phyloP scores from a whole-genome alignment of 768 basidiomycete genomes.

The Naganishia randhawae region DNA sequence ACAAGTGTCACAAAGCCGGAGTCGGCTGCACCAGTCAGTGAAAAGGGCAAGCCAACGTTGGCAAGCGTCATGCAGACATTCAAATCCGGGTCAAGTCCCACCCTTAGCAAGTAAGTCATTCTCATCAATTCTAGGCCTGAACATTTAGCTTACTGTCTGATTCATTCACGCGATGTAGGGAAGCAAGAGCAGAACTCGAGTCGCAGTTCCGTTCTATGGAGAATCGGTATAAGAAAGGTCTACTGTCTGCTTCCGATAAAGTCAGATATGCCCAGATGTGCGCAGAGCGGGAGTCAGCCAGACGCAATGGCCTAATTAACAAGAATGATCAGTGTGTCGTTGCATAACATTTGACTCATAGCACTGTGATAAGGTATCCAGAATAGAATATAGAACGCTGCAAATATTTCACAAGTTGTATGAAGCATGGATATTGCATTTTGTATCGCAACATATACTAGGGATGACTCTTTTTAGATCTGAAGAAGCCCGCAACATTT shows the following conservation, averaged over 20 bases:
- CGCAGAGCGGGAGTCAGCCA: slow-evolving; percentile 25
- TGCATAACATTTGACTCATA: background rate
- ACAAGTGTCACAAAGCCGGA: background rate
- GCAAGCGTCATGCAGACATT: slow-evolving; percentile 34
- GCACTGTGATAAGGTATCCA: background rate
- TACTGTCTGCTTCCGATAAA: slow-evolving; percentile 46
- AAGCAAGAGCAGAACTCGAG: slow-evolving; percentile 43
- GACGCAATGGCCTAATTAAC: slow-evolving; percentile 22
- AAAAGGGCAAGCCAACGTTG: slow-evolving; percentile 26
- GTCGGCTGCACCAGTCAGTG: background rate
- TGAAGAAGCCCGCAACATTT: slow-evolving; percentile 66
- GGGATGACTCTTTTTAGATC: slow-evolving; percentile 53
- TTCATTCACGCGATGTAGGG: slow-evolving; percentile 29
- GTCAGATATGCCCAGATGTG: slow-evolving; percentile 37
- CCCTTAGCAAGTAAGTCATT: slow-evolving; percentile 43
- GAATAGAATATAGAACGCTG: background rate
- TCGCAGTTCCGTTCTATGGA: slow-evolving; percentile 44
- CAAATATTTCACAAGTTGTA: too few species aligned
- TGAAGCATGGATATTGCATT: background rate
- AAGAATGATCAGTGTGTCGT: slow-evolving; percentile 15
- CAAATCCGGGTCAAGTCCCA: slow-evolving; percentile 44
- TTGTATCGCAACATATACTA: background rate
- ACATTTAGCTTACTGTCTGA: background rate
- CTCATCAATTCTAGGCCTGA: background rate
- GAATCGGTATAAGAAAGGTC: slow-evolving; percentile 44